Evolutionary conservation across 495 filamentous ascomycete genomes (phyloP).

Genomic region (Talaromyces trachyspermus): DNA sequence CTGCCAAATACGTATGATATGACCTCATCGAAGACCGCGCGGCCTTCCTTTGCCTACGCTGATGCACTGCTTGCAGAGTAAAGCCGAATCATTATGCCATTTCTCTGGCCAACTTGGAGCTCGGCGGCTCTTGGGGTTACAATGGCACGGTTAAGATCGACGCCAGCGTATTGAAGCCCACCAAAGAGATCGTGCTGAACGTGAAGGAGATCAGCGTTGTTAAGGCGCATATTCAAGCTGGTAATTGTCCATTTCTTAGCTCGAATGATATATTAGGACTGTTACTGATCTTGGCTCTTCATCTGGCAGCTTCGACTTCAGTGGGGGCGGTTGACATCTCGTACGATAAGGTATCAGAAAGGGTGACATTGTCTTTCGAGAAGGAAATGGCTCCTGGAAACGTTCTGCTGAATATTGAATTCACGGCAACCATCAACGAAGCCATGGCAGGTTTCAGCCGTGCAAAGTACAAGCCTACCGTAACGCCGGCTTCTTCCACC

Average conservation of each 20-base stretch:
- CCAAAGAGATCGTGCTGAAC: slow-evolving; percentile 71
- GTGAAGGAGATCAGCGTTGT: slow-evolving; percentile 38
- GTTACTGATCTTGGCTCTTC: background rate
- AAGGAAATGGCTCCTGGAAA: slow-evolving; percentile 55
- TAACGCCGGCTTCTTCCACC: slow-evolving; percentile 58
- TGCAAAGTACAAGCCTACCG: slow-evolving; percentile 81
- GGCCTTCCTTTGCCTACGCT: background rate
- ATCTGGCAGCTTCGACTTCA: background rate
- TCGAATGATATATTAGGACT: background rate
- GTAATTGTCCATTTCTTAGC: slow-evolving; percentile 20
- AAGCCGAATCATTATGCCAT: slow-evolving; percentile 84
- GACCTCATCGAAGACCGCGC: background rate
- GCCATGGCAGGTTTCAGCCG: slow-evolving; percentile 96
- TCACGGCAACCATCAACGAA: slow-evolving; percentile 83
- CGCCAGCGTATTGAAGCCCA: slow-evolving; percentile 51
- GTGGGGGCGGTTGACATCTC: slow-evolving; percentile 57
- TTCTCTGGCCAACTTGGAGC: slow-evolving; percentile 70
- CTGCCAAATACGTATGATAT: slow-evolving; percentile 44
- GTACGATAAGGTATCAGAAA: slow-evolving; percentile 75
- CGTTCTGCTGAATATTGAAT: slow-evolving; percentile 57
- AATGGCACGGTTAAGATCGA: slow-evolving; percentile 67
- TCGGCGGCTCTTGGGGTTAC: slow-evolving; percentile 67
- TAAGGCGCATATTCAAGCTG: slow-evolving; percentile 23
- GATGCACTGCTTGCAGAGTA: slow-evolving; percentile 37
- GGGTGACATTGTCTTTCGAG: slow-evolving; percentile 65